These are phyloP conservation scores for Neurospora africana DNA, from an alignment of 495 filamentous ascomycete species.

Conservation along the genomic window DNA sequence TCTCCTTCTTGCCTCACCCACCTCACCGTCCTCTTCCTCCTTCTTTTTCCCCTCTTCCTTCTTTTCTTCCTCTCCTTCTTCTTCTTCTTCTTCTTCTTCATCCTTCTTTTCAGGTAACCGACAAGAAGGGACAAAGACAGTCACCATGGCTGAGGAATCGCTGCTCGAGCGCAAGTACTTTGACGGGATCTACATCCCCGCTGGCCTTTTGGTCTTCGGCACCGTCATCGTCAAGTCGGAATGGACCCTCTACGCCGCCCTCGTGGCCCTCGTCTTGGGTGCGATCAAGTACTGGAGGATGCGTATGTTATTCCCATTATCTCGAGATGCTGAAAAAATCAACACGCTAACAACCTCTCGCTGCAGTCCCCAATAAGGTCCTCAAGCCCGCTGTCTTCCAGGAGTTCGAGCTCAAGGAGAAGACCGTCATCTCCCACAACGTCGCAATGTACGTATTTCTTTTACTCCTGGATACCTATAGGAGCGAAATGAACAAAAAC, in stretches of 20 bases:
- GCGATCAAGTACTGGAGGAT: conserved; percentile 52
- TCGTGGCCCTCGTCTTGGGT: conserved; percentile 48
- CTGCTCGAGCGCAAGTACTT: conserved; percentile 37
- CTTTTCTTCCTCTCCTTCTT: not conserved
- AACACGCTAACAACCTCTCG: conserved; percentile 12
- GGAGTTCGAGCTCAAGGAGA: conserved; percentile 79
- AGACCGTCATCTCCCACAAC: conserved; percentile 90
- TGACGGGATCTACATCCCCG: conserved; percentile 75
- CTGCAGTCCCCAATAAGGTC: conserved; percentile 60
- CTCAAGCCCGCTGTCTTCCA: conserved; percentile 83
- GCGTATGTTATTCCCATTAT: conserved; percentile 30
- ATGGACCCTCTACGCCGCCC: conserved; percentile 63
- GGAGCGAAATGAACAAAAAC: too few species aligned
- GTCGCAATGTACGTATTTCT: conserved; percentile 63
- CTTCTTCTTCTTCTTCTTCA: not conserved
- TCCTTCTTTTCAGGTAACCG: conserved; percentile 1
- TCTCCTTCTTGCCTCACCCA: not conserved
- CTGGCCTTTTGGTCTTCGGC: conserved; percentile 67
- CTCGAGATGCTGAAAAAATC: conserved; percentile 3
- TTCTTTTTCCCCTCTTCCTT: not conserved
- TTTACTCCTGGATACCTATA: not conserved
- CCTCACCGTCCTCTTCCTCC: not conserved
- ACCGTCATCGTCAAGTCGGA: conserved; percentile 66
- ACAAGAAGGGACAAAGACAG: conserved; percentile 1
- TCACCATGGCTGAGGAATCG: conserved; percentile 17